phyloP scores from a whole-genome alignment of 1,284 basidiomycete genomes.

The Apiotrichum porosum region DNA sequence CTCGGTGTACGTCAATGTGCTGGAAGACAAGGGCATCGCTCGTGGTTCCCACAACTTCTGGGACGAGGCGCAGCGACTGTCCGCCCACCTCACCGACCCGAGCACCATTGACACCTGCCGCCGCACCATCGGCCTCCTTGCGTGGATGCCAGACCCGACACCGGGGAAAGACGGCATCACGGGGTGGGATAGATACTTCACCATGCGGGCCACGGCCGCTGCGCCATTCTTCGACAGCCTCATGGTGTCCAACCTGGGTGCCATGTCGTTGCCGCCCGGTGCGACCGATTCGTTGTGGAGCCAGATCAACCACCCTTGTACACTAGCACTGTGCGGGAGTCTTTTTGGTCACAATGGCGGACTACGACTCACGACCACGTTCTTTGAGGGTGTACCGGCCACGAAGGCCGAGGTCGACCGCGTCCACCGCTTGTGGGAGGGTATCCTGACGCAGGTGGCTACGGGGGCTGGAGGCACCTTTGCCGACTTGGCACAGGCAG shows the following conservation, averaged over 20 bases:
- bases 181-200: conserved; percentile 31
- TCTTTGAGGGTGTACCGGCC: neutral
- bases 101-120: neutral
- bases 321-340: neutral
- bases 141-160: conserved; percentile 23
- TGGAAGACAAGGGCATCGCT: conserved; percentile 2
- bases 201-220: conserved; percentile 7
- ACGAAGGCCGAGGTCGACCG: neutral
- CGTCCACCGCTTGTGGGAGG: neutral
- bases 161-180: conserved; percentile 8
- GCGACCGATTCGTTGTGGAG: conserved; percentile 29
- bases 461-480: neutral
- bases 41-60: conserved; percentile 21
- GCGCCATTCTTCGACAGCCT: conserved; percentile 15
- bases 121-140: conserved; percentile 24
- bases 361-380: neutral
- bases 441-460: neutral
- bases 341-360: neutral
- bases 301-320: conserved; percentile 9
- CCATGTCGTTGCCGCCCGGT: conserved; percentile 13
- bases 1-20: conserved; percentile 24
- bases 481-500: too few species aligned
- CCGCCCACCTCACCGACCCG: neutral
- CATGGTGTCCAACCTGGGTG: conserved; percentile 33
- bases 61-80: conserved; percentile 2